Conservation (phyloP, 2,329 filamentous ascomycete species). For the Colletotrichum melonis region DNA sequence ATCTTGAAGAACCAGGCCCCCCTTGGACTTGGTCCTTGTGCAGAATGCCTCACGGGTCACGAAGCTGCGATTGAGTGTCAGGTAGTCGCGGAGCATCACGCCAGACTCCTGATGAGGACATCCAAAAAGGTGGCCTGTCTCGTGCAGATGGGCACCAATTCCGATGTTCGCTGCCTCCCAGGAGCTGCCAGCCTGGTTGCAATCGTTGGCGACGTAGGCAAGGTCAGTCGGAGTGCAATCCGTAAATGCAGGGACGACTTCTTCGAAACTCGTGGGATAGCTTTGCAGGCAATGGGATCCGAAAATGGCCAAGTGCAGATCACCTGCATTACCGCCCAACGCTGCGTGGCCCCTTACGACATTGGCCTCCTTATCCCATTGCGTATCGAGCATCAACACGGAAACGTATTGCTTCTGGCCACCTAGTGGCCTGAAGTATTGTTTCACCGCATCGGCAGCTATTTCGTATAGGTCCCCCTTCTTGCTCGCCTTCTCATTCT, state of each 20-base stretch:
- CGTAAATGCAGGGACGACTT: conserved; percentile 87
- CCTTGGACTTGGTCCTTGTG: conserved; percentile 86
- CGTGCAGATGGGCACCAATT: conserved; percentile 92
- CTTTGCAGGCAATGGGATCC: conserved; percentile 93
- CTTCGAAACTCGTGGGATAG: conserved; percentile 89
- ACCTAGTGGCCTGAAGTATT: conserved; percentile 78
- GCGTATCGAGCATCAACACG: conserved; percentile 85
- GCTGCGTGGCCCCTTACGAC: conserved; percentile 85
- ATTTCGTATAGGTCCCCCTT: conserved; percentile 82
- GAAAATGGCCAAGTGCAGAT: conserved; percentile 87
- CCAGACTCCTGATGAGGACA: conserved; percentile 90
- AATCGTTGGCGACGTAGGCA: conserved; percentile 84
- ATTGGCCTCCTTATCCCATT: conserved; percentile 82
- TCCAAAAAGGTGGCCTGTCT: conserved; percentile 90
- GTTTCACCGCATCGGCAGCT: conserved; percentile 80
- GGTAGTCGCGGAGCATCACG: conserved; percentile 93
- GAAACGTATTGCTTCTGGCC: conserved; percentile 92
- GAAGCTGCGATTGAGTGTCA: conserved; percentile 86
- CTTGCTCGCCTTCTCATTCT: conserved; percentile 75
- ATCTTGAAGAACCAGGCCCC: conserved; percentile 76
- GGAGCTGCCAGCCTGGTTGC: conserved; percentile 85
- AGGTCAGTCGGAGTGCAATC: conserved; percentile 93
- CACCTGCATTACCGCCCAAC: conserved; percentile 78
- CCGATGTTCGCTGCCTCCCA: conserved; percentile 97
- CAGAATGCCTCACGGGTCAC: conserved; percentile 85